Base-by-base conservation (phyloP, 805 yeast species). In the Saccharomyces kudriavzevii region DNA sequence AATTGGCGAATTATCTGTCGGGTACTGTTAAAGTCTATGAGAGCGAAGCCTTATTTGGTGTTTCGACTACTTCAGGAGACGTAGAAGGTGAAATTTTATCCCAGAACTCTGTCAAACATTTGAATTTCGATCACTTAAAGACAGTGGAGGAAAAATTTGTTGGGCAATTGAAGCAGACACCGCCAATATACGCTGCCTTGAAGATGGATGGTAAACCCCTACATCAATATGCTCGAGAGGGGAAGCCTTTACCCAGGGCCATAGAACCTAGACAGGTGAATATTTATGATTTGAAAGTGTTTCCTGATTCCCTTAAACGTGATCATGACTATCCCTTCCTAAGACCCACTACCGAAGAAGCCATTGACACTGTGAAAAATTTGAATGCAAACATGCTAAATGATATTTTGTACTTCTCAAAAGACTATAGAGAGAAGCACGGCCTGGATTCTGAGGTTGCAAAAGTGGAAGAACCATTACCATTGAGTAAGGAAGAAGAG, bases 181-280 rank as follows among this genome's bases (percentile, higher is more conserved):
- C 99, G 11, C 99, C 99, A 0, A 85, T 94, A 13, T 94, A 82
- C 69, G 88, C 97, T 17, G 99, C 99, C 0, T 74, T 95, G 54
- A 92, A 92, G 66, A 86, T 95, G 83, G 84, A 89, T 65, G 99
- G 99, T 17, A 89, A 84, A 70, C 95, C 96, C 3, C 73, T 95
- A 49, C 90, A 95, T 66, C 96, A 92, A 62, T 94, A 94, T 67
- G 99, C 99, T 1, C 77, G 99, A 58, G 81, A 86, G 57, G 95
- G 95, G 0, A 73, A 79, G 26, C 92, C 96, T 0, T 75, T 94
- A 22, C 99, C 99, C 0, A 78, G 81, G 49, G 79, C 85, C n/a
- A 89, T 95, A 51, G 83, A 87, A 62, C 79, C 87, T 1, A 77
- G 99, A 59, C 80, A 81, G 28, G 89, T 89, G 13, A 76, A 74